These are phyloP conservation scores for Sporisorium graminicola DNA, from an alignment of 1,284 basidiomycete species.

Conservation along the genomic window DNA sequence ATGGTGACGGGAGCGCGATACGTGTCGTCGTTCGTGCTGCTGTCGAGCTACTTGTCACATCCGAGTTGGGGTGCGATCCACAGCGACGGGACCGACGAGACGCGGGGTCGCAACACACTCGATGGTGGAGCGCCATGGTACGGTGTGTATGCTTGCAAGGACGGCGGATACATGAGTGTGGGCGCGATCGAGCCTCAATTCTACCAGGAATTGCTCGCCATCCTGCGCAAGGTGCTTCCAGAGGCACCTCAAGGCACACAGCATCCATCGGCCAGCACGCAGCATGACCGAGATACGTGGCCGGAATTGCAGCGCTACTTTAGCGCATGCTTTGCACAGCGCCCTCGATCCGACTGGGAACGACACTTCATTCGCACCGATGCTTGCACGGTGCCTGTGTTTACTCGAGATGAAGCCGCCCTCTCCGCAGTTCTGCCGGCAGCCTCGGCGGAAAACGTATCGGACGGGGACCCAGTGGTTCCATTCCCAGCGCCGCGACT, in stretches of 20 bases:
- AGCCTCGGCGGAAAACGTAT: slow-evolving; percentile 25
- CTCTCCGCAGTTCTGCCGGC: slow-evolving; percentile 44
- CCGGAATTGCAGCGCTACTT: slow-evolving; percentile 76
- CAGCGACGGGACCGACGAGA: slow-evolving; percentile 71
- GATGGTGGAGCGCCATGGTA: slow-evolving; percentile 87
- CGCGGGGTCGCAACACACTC: slow-evolving; percentile 73
- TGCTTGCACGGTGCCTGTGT: slow-evolving; percentile 81
- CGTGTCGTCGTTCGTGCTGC: slow-evolving; percentile 78
- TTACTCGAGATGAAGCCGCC: slow-evolving; percentile 70
- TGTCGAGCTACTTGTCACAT: slow-evolving; percentile 71
- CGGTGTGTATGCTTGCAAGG: slow-evolving; percentile 79
- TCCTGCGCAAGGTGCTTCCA: slow-evolving; percentile 47
- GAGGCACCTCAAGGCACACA: slow-evolving; percentile 24
- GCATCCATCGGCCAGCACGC: slow-evolving; percentile 73
- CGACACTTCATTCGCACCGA: slow-evolving; percentile 79
- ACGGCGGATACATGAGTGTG: slow-evolving; percentile 81
- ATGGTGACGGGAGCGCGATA: slow-evolving; percentile 87
- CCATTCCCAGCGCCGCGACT: slow-evolving; percentile 66
- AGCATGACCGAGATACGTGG: slow-evolving; percentile 76
- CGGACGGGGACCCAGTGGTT: slow-evolving; percentile 53
- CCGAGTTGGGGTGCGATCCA: slow-evolving; percentile 72
- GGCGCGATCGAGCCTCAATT: slow-evolving; percentile 52
- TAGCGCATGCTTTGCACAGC: slow-evolving; percentile 76
- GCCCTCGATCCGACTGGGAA: slow-evolving; percentile 79
- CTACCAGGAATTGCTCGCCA: slow-evolving; percentile 48